phyloP scores from a whole-genome alignment of 2,329 filamentous ascomycete genomes.

The Plectosphaerella plurivora region DNA sequence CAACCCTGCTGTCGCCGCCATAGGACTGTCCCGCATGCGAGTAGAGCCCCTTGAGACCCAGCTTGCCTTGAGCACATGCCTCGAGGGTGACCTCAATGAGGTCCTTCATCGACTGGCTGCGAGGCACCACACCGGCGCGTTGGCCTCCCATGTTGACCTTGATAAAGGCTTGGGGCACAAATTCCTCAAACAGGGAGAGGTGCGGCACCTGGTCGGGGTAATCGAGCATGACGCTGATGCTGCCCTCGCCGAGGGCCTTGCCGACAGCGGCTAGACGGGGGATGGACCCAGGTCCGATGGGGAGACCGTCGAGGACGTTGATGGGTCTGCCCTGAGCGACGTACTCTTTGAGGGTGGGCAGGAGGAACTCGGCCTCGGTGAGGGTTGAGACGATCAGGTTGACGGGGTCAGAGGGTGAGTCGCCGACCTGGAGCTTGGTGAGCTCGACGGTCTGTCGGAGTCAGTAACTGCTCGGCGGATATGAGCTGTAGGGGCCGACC shows the following conservation, averaged over 20 bases:
- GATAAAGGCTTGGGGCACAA: slow-evolving; percentile 41
- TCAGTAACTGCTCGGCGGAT: not conserved
- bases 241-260: slow-evolving; percentile 34
- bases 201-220: slow-evolving; percentile 40
- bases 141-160: slow-evolving; percentile 63
- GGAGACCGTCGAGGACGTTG: slow-evolving; percentile 56
- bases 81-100: slow-evolving; percentile 32
- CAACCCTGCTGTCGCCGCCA: slow-evolving; percentile 15
- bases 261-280: slow-evolving; percentile 43
- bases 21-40: slow-evolving; percentile 29
- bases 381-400: slow-evolving; percentile 58
- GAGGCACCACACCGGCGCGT: slow-evolving; percentile 51
- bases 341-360: slow-evolving; percentile 32
- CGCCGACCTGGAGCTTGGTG: slow-evolving; percentile 49
- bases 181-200: slow-evolving; percentile 22
- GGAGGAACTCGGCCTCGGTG: slow-evolving; percentile 51
- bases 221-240: slow-evolving; percentile 53
- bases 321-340: slow-evolving; percentile 11
- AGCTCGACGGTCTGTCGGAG: slow-evolving; percentile 45
- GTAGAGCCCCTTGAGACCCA: slow-evolving; percentile 19
- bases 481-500: slow-evolving; percentile 21
- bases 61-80: not conserved
- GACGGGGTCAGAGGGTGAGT: slow-evolving; percentile 23
- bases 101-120: slow-evolving; percentile 27
- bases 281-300: slow-evolving; percentile 49